Conservation (phyloP, 441 rosid genomes). For the Arabidopsis hybrid region DNA sequence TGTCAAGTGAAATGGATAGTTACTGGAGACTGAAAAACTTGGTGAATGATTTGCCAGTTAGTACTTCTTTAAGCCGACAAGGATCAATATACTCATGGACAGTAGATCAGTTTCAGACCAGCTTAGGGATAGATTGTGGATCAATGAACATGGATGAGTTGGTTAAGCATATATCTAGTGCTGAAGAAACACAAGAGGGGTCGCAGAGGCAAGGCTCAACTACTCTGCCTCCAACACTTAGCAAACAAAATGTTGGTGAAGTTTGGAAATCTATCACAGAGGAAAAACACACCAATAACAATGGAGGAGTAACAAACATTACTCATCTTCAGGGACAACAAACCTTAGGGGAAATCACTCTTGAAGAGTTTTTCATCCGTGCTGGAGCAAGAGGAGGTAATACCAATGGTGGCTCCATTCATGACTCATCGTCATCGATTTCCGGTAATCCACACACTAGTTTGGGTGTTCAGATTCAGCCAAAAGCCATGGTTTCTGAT, state of each 20-base stretch:
- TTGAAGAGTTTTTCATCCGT: slow-evolving; percentile 75
- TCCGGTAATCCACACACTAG: slow-evolving; percentile 22
- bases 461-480: slow-evolving; percentile 62
- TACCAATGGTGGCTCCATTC: slow-evolving; percentile 47
- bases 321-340: slow-evolving; percentile 62
- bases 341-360: slow-evolving; percentile 76
- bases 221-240: slow-evolving; percentile 74
- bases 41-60: slow-evolving; percentile 43
- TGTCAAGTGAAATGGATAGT: slow-evolving; percentile 54
- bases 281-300: slow-evolving; percentile 43
- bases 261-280: slow-evolving; percentile 73
- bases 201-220: slow-evolving; percentile 76
- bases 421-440: slow-evolving; percentile 26
- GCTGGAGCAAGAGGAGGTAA: slow-evolving; percentile 71
- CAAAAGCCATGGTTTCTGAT: slow-evolving; percentile 45
- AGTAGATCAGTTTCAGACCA: slow-evolving; percentile 70
- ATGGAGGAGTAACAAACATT: slow-evolving; percentile 47
- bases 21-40: slow-evolving; percentile 58
- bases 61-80: slow-evolving; percentile 52
- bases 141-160: slow-evolving; percentile 91
- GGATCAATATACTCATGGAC: slow-evolving; percentile 72
- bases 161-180: slow-evolving; percentile 68
- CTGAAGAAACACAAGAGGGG: slow-evolving; percentile 64
- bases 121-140: slow-evolving; percentile 72
- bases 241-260: slow-evolving; percentile 82